phyloP scores from a whole-genome alignment of 805 yeast genomes.

The Wickerhamomyces queroliae region DNA sequence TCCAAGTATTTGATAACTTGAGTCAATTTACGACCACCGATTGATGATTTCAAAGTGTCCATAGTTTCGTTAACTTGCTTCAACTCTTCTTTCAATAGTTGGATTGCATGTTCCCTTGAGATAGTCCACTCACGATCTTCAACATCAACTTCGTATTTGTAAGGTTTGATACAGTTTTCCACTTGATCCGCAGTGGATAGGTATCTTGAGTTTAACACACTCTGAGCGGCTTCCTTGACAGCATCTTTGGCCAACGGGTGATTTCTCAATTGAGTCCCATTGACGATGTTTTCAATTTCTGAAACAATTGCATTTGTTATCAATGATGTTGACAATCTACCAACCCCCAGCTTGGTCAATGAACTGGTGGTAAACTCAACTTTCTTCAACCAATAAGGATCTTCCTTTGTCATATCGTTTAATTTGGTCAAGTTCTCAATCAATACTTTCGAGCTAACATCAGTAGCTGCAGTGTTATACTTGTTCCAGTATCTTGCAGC shows the following conservation, averaged over 20 bases:
- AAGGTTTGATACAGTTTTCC: conserved; percentile 96
- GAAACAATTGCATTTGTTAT: conserved; percentile 74
- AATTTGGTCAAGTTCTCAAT: conserved; percentile 49
- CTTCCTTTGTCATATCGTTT: conserved; percentile 53
- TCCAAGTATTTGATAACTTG: conserved; percentile 75
- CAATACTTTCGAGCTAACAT: conserved; percentile 12
- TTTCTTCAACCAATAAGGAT: conserved; percentile 82
- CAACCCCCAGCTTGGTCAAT: conserved; percentile 89
- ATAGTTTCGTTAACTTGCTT: conserved; percentile 70
- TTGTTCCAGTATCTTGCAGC: conserved; percentile 93
- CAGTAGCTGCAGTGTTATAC: conserved; percentile 23
- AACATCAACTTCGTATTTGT: conserved; percentile 92
- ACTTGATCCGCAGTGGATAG: conserved; percentile 97
- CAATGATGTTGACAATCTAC: conserved; percentile 79
- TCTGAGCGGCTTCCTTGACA: conserved; percentile 77
- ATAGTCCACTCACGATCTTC: conserved; percentile 92
- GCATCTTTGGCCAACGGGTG: conserved; percentile 85
- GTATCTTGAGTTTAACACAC: conserved; percentile 71
- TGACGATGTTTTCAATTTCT: conserved; percentile 71
- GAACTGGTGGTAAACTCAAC: conserved; percentile 79
- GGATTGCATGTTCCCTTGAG: conserved; percentile 73
- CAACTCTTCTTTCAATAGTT: conserved; percentile 75
- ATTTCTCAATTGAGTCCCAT: conserved; percentile 66
- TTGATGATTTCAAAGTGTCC: conserved; percentile 50
- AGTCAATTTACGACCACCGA: conserved; percentile 79